These are phyloP conservation scores for Nymphaea thermarum DNA, from an alignment of 164 flowering plant species.

Conservation along the genomic window DNA sequence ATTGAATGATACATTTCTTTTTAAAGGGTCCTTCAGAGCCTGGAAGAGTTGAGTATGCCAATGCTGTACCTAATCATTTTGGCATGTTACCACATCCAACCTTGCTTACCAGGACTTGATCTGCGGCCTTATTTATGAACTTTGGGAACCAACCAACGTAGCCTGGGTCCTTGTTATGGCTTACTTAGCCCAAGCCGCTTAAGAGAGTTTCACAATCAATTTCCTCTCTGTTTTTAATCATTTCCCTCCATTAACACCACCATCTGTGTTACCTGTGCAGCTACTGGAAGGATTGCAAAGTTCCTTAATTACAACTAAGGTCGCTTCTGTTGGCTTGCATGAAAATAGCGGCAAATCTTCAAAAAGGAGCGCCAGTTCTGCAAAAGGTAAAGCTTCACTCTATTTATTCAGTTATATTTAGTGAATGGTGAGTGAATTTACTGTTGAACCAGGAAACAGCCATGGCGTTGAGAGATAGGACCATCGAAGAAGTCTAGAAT, in stretches of 20 bases:
- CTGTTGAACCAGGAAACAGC: slow-evolving; percentile 14
- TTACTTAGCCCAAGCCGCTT: not conserved
- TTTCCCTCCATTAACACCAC: not conserved
- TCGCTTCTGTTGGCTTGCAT: slow-evolving; percentile 15
- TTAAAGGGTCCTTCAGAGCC: no score
- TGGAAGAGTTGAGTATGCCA: no score
- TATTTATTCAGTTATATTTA: not conserved
- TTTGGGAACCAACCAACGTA: not conserved
- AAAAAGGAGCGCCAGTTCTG: not conserved
- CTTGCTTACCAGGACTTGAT: not conserved
- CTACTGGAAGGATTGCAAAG: slow-evolving; percentile 28
- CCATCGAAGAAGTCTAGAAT: not conserved
- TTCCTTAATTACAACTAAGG: slow-evolving; percentile 19
- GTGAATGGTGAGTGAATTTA: not conserved
- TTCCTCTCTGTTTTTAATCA: no score
- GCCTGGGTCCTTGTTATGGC: not conserved
- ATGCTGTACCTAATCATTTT: no score
- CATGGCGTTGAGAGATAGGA: slow-evolving; percentile 6
- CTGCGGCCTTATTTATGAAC: not conserved
- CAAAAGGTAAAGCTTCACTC: not conserved
- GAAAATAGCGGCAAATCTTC: slow-evolving; percentile 14
- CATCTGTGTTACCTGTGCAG: slow-evolving; percentile 8
- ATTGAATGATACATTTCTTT: no score
- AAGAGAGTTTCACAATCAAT: not conserved
- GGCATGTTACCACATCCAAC: no score